Conservation (phyloP, 306 rosid species). For the Inga leiocalycina region DNA sequence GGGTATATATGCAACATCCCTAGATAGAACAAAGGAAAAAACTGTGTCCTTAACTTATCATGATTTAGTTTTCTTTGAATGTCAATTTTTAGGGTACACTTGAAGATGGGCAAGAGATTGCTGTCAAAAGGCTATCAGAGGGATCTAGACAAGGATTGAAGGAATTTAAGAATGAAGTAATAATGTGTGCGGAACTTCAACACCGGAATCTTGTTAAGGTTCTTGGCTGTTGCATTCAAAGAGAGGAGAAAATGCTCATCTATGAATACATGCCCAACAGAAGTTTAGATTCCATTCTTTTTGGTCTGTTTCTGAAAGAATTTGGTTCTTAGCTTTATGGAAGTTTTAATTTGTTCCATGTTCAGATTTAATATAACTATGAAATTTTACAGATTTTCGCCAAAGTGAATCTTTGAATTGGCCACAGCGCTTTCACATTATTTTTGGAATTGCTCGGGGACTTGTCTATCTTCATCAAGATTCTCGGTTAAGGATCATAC, state of each 20-base stretch:
- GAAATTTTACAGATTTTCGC: slow-evolving; percentile 18
- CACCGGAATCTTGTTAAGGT: slow-evolving; percentile 54
- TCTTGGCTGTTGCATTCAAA: slow-evolving; percentile 43
- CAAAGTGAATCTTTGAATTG: slow-evolving; percentile 23
- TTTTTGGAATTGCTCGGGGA: slow-evolving; percentile 38
- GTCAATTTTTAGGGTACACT: slow-evolving; percentile 37
- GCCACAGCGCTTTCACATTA: slow-evolving; percentile 32
- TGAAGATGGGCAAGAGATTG: slow-evolving; percentile 47
- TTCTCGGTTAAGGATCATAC: slow-evolving; percentile 40
- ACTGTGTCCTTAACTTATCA: neutral
- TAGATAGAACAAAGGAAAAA: neutral
- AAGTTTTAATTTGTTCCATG: neutral
- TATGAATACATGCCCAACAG: slow-evolving; percentile 42
- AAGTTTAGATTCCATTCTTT: slow-evolving; percentile 45
- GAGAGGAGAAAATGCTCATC: slow-evolving; percentile 37
- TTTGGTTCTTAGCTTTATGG: neutral
- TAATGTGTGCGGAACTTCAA: slow-evolving; percentile 46
- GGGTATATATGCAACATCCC: slow-evolving; percentile 11
- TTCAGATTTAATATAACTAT: neutral
- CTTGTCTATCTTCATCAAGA: slow-evolving; percentile 47
- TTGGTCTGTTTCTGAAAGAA: slow-evolving; percentile 30
- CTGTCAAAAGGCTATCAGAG: slow-evolving; percentile 47
- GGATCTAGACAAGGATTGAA: slow-evolving; percentile 34
- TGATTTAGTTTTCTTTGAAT: neutral
- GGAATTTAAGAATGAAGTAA: slow-evolving; percentile 52